Evolutionary conservation across 2,329 filamentous ascomycete species (phyloP).

Genomic region (Ascochyta clinopodiicola): DNA sequence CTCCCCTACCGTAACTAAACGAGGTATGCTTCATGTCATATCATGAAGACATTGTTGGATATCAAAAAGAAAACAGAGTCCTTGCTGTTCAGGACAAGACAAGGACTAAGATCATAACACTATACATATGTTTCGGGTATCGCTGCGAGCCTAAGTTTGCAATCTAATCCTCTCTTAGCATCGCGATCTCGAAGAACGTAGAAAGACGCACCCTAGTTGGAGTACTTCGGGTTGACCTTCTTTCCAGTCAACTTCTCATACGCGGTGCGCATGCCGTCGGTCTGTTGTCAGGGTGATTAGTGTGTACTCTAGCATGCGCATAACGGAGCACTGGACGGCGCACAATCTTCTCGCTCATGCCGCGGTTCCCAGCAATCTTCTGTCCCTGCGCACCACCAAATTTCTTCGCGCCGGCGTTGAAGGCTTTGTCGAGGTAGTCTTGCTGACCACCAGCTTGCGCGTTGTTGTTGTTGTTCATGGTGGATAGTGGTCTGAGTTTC

Average conservation of each 20-base stretch:
- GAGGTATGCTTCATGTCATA: no score
- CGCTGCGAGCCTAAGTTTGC: no score
- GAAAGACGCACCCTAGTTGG: slow-evolving; percentile 46
- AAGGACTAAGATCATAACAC: no score
- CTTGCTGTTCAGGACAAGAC: no score
- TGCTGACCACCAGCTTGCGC: slow-evolving; percentile 11
- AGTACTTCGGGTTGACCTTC: slow-evolving; percentile 57
- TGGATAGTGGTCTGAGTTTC: background rate
- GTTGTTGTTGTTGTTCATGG: slow-evolving; percentile 10
- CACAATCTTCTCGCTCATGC: slow-evolving; percentile 49
- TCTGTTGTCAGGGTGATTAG: slow-evolving; percentile 32
- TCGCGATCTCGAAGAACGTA: no score
- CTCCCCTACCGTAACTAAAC: no score
- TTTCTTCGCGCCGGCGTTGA: slow-evolving; percentile 56
- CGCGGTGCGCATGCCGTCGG: slow-evolving; percentile 55
- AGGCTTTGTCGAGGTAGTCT: slow-evolving; percentile 35
- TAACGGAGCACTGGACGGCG: slow-evolving; percentile 4
- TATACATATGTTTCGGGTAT: no score
- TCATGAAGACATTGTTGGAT: no score
- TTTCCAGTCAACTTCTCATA: slow-evolving; percentile 61
- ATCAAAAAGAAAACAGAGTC: no score
- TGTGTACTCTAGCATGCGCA: background rate
- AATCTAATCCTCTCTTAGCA: no score
- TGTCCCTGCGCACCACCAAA: slow-evolving; percentile 48
- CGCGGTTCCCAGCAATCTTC: slow-evolving; percentile 49